phyloP scores from a whole-genome alignment of 164 flowering plant genomes.

The Santalum album region DNA sequence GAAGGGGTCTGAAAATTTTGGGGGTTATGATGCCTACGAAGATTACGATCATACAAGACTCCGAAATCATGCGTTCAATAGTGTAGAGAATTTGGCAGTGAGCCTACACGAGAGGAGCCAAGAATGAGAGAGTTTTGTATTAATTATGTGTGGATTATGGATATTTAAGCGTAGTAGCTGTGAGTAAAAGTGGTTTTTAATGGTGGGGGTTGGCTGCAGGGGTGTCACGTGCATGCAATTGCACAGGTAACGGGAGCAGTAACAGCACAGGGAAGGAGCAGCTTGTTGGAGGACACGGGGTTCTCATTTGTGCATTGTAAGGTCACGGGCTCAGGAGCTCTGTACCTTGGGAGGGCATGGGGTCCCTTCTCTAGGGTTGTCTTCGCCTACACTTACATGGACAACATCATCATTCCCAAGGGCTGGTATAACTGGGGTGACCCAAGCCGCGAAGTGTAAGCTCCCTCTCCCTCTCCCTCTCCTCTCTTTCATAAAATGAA shows the following conservation, averaged over 20 bases:
- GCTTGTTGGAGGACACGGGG: slow-evolving; percentile 77
- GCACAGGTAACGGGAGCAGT: slow-evolving; percentile 68
- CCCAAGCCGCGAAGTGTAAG: slow-evolving; percentile 72
- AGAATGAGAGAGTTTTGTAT: too few species aligned
- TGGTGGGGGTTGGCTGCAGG: slow-evolving; percentile 21
- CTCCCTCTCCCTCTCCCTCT: slow-evolving; percentile 1
- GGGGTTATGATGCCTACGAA: too few species aligned
- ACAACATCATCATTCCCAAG: slow-evolving; percentile 78
- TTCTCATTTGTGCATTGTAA: slow-evolving; percentile 91
- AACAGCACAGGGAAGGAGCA: slow-evolving; percentile 85
- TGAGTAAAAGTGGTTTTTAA: too few species aligned
- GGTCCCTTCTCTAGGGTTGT: slow-evolving; percentile 94
- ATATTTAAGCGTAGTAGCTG: too few species aligned
- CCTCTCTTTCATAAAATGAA: too few species aligned
- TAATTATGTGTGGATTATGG: neutral
- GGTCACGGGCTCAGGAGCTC: slow-evolving; percentile 94
- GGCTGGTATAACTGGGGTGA: slow-evolving; percentile 99
- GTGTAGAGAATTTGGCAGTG: too few species aligned
- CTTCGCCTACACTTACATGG: slow-evolving; percentile 92
- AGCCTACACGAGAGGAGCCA: too few species aligned
- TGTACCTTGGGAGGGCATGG: slow-evolving; percentile 96
- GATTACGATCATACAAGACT: too few species aligned
- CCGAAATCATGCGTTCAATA: too few species aligned
- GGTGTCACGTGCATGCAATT: slow-evolving; percentile 94
- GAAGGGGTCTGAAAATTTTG: neutral